These are phyloP conservation scores for Ogataea paradorogensis DNA, from an alignment of 805 yeast genomes.

Conservation along the genomic window DNA sequence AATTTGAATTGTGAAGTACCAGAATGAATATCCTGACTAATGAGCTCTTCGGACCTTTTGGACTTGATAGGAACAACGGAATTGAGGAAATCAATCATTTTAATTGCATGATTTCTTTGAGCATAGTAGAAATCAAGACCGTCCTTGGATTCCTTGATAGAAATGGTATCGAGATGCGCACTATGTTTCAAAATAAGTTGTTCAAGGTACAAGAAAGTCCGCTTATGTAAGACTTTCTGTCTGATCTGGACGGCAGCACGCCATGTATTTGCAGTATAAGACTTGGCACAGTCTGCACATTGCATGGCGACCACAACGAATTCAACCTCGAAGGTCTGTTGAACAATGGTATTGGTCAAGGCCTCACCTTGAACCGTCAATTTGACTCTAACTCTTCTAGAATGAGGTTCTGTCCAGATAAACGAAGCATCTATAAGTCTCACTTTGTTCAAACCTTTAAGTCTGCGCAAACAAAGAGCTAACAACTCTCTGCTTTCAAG, in stretches of 20 bases:
- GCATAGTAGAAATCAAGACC: conserved; percentile 94
- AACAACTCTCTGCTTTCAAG: conserved; percentile 89
- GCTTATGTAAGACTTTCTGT: conserved; percentile 94
- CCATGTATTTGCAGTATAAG: conserved; percentile 97
- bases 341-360: conserved; percentile 83
- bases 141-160: conserved; percentile 88
- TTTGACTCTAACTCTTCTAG: conserved; percentile 88
- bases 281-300: conserved; percentile 98
- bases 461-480: conserved; percentile 83
- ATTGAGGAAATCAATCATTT: conserved; percentile 86
- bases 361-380: conserved; percentile 97
- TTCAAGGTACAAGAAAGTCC: conserved; percentile 93
- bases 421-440: conserved; percentile 90
- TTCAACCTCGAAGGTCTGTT: conserved; percentile 93
- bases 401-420: conserved; percentile 99
- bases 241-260: conserved; percentile 96
- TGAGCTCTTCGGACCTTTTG: conserved; percentile 85
- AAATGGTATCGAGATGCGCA: conserved; percentile 91
- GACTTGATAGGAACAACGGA: conserved; percentile 82
- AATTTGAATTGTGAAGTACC: conserved; percentile 87
- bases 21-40: conserved; percentile 88
- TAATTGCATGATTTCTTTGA: conserved; percentile 85
- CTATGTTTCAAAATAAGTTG: conserved; percentile 89
- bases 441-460: conserved; percentile 83
- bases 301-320: conserved; percentile 92